Percentiles rank a stretch among this genome's conserved stretches.
Evolutionary conservation across 805 yeast genomes (phyloP).

Genomic region (Sporopachydermia quercuum): DNA sequence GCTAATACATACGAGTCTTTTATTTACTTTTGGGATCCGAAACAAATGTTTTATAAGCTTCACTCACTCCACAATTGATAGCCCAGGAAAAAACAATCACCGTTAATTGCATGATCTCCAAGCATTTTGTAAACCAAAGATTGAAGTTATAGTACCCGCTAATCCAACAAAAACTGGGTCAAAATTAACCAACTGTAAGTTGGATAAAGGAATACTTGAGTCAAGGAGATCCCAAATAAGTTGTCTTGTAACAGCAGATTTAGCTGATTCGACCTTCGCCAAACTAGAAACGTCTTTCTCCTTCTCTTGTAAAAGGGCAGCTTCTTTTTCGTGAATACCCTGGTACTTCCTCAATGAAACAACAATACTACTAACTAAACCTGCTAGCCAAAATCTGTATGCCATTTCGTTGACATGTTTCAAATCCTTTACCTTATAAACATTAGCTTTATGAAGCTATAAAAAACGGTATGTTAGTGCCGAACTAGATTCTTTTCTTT

Average conservation of each 20-base stretch:
- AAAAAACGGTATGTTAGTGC: no score
- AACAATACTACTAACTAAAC: slow-evolving; percentile 46
- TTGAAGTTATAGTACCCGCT: slow-evolving; percentile 73
- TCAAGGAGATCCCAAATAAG: slow-evolving; percentile 69
- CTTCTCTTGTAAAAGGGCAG: slow-evolving; percentile 15
- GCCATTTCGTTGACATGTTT: slow-evolving; percentile 40
- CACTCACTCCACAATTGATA: no score
- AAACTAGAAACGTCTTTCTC: slow-evolving; percentile 1
- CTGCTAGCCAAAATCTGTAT: slow-evolving; percentile 65
- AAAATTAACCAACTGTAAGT: slow-evolving; percentile 40
- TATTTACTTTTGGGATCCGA: no score
- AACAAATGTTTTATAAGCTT: no score
- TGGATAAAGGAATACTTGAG: slow-evolving; percentile 57
- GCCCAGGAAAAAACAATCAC: no score
- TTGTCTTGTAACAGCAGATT: slow-evolving; percentile 35
- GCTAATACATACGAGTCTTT: no score
- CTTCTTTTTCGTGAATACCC: slow-evolving; percentile 24
- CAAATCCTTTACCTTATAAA: slow-evolving; percentile 21
- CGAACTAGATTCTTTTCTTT: no score
- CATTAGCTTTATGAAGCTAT: neutral
- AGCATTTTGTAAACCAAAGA: slow-evolving; percentile 59
- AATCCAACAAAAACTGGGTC: slow-evolving; percentile 73
- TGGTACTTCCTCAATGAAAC: slow-evolving; percentile 42
- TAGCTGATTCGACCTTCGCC: slow-evolving; percentile 5
- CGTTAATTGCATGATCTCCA: slow-evolving; percentile 29